These are phyloP conservation scores for Porodaedalea pini DNA, from an alignment of 1,284 basidiomycete genomes.

Conservation along the genomic window DNA sequence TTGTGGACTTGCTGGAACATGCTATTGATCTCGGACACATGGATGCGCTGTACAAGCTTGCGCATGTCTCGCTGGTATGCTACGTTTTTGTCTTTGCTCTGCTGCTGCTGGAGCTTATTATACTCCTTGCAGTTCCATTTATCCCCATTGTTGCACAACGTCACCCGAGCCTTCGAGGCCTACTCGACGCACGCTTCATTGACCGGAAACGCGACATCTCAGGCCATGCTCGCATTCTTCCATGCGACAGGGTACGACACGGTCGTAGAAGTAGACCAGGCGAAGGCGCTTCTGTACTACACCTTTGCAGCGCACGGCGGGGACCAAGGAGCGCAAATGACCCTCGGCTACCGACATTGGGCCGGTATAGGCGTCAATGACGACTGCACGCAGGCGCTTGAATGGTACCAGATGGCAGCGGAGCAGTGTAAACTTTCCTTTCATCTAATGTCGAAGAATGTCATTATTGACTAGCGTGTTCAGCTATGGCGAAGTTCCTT, in stretches of 20 bases:
- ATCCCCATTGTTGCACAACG: slow-evolving; percentile 59
- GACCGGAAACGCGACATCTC: slow-evolving; percentile 80
- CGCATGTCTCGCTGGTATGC: slow-evolving; percentile 68
- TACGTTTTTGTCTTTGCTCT: slow-evolving; percentile 15
- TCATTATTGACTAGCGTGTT: slow-evolving; percentile 5
- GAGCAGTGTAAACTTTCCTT: slow-evolving; percentile 58
- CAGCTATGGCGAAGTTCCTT: slow-evolving; percentile 72
- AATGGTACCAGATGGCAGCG: slow-evolving; percentile 86
- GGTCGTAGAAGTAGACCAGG: slow-evolving; percentile 64
- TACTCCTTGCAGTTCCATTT: slow-evolving; percentile 59
- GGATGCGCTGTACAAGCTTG: slow-evolving; percentile 73
- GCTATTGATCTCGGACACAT: slow-evolving; percentile 75
- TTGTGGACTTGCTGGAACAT: slow-evolving; percentile 72
- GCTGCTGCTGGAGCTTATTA: neutral
- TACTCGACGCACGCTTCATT: slow-evolving; percentile 58
- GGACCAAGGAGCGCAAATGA: slow-evolving; percentile 86
- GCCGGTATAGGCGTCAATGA: slow-evolving; percentile 90
- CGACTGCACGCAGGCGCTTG: slow-evolving; percentile 75
- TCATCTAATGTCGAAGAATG: slow-evolving; percentile 4
- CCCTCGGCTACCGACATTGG: slow-evolving; percentile 93
- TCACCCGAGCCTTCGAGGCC: slow-evolving; percentile 56
- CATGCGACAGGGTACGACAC: slow-evolving; percentile 80
- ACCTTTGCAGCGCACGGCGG: slow-evolving; percentile 90
- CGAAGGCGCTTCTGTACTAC: slow-evolving; percentile 85
- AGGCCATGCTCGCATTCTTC: slow-evolving; percentile 83